Evolutionary conservation across 306 rosid species (phyloP).

Genomic region (Fragaria iinumae): DNA sequence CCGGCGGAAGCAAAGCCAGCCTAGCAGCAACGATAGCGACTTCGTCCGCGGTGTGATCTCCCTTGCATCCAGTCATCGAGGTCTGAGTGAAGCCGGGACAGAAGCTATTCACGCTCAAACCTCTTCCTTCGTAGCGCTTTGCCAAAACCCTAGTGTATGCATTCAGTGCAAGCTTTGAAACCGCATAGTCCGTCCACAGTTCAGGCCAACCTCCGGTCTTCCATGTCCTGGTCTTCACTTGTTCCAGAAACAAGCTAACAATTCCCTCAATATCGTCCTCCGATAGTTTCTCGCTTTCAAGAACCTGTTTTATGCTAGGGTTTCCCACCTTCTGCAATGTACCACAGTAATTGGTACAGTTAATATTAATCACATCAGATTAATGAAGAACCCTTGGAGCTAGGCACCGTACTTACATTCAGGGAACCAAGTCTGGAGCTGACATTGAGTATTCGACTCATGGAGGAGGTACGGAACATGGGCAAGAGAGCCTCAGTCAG

Average conservation of each 20-base stretch:
- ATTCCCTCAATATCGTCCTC: slow-evolving; percentile 52
- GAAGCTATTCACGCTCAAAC: slow-evolving; percentile 55
- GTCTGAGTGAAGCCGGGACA: slow-evolving; percentile 96
- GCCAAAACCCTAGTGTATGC: slow-evolving; percentile 68
- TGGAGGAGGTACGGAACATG: slow-evolving; percentile 50
- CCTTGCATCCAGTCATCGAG: slow-evolving; percentile 72
- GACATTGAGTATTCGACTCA: slow-evolving; percentile 61
- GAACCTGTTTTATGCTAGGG: slow-evolving; percentile 30
- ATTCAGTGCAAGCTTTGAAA: slow-evolving; percentile 77
- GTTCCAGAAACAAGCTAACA: slow-evolving; percentile 43
- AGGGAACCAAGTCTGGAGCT: slow-evolving; percentile 89
- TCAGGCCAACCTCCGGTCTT: slow-evolving; percentile 73
- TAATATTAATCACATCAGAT: no score
- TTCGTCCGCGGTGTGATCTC: slow-evolving; percentile 55
- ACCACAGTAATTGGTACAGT: neutral
- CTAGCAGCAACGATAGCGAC: slow-evolving; percentile 51
- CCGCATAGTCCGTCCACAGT: slow-evolving; percentile 87
- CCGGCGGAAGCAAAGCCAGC: slow-evolving; percentile 67
- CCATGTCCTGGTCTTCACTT: slow-evolving; percentile 67
- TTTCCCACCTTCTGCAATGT: slow-evolving; percentile 53
- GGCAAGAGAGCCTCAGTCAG: slow-evolving; percentile 63
- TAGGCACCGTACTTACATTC: slow-evolving; percentile 27
- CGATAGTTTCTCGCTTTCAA: slow-evolving; percentile 33
- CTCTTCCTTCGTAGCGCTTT: slow-evolving; percentile 33
- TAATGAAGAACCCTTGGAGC: neutral